These are phyloP conservation scores for Aspergillus aculeatinus DNA, from an alignment of 2,329 filamentous ascomycete genomes.

Conservation along the genomic window DNA sequence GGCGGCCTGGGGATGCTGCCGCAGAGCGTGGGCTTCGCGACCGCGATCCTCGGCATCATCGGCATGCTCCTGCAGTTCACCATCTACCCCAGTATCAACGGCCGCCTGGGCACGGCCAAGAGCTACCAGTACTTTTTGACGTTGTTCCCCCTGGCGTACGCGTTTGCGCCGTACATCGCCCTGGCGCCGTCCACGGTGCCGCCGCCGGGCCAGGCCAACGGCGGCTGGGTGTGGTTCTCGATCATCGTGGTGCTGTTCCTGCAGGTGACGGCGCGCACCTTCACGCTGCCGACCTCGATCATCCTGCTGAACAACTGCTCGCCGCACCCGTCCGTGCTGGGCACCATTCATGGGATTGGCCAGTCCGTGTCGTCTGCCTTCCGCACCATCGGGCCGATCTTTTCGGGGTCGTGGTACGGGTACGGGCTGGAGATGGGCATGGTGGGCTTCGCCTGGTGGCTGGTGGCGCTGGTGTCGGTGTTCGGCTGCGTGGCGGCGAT, in stretches of 20 bases:
- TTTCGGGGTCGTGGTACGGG: slow-evolving; percentile 57
- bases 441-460: slow-evolving; percentile 60
- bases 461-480: slow-evolving; percentile 54
- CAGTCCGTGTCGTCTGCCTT: slow-evolving; percentile 57
- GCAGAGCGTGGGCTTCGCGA: slow-evolving; percentile 68
- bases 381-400: slow-evolving; percentile 57
- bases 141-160: slow-evolving; percentile 70
- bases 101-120: slow-evolving; percentile 64
- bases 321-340: slow-evolving; percentile 59
- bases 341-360: slow-evolving; percentile 59
- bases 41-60: slow-evolving; percentile 71
- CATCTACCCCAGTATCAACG: slow-evolving; percentile 68
- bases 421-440: slow-evolving; percentile 54
- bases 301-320: slow-evolving; percentile 62
- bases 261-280: slow-evolving; percentile 71
- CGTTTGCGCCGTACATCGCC: slow-evolving; percentile 69
- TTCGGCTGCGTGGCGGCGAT: slow-evolving; percentile 60
- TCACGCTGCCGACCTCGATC: slow-evolving; percentile 60
- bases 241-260: slow-evolving; percentile 65
- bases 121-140: slow-evolving; percentile 67
- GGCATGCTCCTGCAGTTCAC: slow-evolving; percentile 71
- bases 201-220: slow-evolving; percentile 39
- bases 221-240: slow-evolving; percentile 60
- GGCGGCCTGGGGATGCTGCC: slow-evolving; percentile 73
- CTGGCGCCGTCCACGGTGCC: slow-evolving; percentile 60